phyloP scores from a whole-genome alignment of 805 yeast genomes.

The Metschnikowia proteae region DNA sequence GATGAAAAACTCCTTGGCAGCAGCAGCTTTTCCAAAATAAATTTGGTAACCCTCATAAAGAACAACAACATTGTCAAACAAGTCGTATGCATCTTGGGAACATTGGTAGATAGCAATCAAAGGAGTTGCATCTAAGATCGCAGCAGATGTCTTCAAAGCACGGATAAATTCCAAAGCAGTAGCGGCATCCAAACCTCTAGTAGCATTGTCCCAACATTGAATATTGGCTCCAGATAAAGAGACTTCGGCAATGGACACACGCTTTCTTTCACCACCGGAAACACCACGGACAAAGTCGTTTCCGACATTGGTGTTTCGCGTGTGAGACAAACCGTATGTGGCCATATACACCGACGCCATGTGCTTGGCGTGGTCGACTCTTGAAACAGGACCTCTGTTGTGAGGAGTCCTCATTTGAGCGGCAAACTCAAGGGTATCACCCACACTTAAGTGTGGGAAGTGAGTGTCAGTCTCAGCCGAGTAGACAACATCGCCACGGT shows the following conservation, averaged over 20 bases:
- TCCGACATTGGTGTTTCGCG: constrained; percentile 58
- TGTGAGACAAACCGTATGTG: constrained; percentile 51
- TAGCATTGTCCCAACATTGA: constrained; percentile 66
- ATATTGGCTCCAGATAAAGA: constrained; percentile 46
- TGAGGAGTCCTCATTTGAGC: constrained; percentile 60
- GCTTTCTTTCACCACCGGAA: constrained; percentile 70
- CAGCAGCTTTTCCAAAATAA: constrained; percentile 51
- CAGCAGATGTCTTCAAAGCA: constrained; percentile 56
- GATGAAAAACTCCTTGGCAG: constrained; percentile 52
- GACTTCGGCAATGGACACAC: constrained; percentile 68
- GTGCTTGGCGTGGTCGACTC: constrained; percentile 48
- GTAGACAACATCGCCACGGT: constrained; percentile 66
- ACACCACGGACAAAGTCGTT: constrained; percentile 64
- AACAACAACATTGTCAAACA: constrained; percentile 59
- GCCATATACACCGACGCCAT: constrained; percentile 44
- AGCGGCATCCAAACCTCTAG: constrained; percentile 68
- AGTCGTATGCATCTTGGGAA: constrained; percentile 57
- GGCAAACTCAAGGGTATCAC: constrained; percentile 61
- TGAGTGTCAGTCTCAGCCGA: constrained; percentile 67
- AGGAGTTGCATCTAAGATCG: constrained; percentile 51
- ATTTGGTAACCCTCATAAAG: constrained; percentile 60
- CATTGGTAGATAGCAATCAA: constrained; percentile 68
- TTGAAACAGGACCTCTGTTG: constrained; percentile 56
- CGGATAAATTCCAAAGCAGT: constrained; percentile 65
- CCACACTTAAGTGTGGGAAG: constrained; percentile 65